phyloP scores from a whole-genome alignment of 1,284 basidiomycete genomes.

The Ustilago shanxiensis region DNA sequence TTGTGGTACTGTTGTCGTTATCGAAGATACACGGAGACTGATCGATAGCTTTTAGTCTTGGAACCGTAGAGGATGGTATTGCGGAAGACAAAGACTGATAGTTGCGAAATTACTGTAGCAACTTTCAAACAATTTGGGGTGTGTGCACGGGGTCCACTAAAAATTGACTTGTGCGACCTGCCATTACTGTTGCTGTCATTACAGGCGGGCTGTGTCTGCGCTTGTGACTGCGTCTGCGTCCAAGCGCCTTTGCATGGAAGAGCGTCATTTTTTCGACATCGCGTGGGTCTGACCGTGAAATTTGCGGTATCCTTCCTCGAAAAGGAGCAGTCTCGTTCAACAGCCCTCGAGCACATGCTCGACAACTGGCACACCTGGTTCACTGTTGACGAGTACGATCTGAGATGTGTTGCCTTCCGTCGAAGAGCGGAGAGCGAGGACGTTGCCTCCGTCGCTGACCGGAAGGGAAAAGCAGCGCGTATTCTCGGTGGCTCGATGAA shows the following conservation, averaged over 20 bases:
- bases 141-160: constrained; percentile 29
- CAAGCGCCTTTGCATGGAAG: background rate
- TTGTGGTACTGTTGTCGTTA: constrained; percentile 5
- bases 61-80: constrained; percentile 16
- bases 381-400: too few species aligned
- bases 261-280: constrained; percentile 5
- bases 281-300: background rate
- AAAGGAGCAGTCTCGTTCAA: too few species aligned
- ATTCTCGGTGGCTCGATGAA: too few species aligned
- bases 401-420: too few species aligned
- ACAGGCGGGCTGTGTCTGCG: background rate
- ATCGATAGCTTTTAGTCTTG: background rate
- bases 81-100: background rate
- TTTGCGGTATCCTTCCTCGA: background rate
- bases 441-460: too few species aligned
- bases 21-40: background rate
- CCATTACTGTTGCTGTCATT: too few species aligned
- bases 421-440: too few species aligned
- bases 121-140: too few species aligned
- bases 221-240: background rate
- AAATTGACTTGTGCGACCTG: background rate
- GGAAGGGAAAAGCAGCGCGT: too few species aligned
- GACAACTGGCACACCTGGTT: too few species aligned
- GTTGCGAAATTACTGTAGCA: too few species aligned
- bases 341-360: too few species aligned